Percentiles rank a stretch among this genome's conserved stretches.
Evolutionary conservation across 768 basidiomycete species (phyloP).

Genomic region (Auricularia sp.): DNA sequence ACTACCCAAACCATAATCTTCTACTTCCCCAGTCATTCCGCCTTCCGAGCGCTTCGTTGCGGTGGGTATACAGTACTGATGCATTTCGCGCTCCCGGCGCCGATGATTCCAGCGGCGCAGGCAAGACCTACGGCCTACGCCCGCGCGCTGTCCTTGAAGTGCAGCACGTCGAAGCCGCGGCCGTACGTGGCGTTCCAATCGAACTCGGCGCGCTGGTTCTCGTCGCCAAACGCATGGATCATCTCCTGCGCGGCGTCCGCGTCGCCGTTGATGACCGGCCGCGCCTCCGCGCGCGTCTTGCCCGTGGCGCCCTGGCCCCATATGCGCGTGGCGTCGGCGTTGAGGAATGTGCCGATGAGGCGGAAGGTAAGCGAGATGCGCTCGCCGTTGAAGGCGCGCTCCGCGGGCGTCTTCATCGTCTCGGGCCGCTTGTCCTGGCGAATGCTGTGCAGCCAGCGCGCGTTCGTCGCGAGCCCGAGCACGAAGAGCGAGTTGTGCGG

Average conservation of each 20-base stretch:
- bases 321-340: slow-evolving; percentile 38
- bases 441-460: slow-evolving; percentile 67
- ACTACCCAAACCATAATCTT: no score
- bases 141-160: slow-evolving; percentile 26
- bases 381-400: slow-evolving; percentile 46
- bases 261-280: slow-evolving; percentile 42
- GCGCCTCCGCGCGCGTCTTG: slow-evolving; percentile 47
- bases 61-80: no score
- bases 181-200: slow-evolving; percentile 63
- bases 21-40: no score
- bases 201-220: slow-evolving; percentile 62
- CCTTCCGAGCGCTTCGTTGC: no score
- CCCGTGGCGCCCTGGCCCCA: slow-evolving; percentile 66
- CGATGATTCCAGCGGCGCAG: not conserved
- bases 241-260: slow-evolving; percentile 37
- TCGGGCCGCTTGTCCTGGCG: slow-evolving; percentile 63
- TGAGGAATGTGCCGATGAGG: slow-evolving; percentile 65
- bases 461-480: slow-evolving; percentile 64
- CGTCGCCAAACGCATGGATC: slow-evolving; percentile 58
- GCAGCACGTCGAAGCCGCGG: slow-evolving; percentile 57
- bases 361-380: slow-evolving; percentile 77
- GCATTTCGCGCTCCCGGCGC: no score
- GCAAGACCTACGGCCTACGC: not conserved
- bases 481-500: slow-evolving; percentile 81
- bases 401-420: slow-evolving; percentile 41